Conservation (phyloP, 2,329 filamentous ascomycete genomes). For the Fusarium sp. region DNA sequence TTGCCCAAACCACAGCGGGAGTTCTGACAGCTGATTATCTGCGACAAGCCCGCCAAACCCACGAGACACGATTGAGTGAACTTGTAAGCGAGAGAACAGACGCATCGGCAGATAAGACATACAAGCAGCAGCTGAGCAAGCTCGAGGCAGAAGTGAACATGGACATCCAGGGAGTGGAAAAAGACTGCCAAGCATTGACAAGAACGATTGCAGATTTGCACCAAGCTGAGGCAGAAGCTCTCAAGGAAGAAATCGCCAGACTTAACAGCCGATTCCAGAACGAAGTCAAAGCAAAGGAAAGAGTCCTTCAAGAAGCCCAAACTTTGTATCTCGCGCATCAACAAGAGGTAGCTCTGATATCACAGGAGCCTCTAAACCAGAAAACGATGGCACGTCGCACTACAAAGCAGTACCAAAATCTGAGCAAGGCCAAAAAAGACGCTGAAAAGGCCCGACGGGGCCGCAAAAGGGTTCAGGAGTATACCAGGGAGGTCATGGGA, state of each 20-base stretch:
- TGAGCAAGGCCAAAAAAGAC: background rate
- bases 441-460: background rate
- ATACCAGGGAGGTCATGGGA: background rate
- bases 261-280: background rate
- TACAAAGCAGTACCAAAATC: background rate
- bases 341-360: background rate
- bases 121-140: background rate
- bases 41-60: background rate
- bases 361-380: background rate
- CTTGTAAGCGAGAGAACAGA: background rate
- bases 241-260: background rate
- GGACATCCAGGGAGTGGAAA: background rate
- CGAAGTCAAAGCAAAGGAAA: background rate
- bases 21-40: background rate
- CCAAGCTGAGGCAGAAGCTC: background rate
- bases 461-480: background rate
- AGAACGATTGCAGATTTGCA: background rate
- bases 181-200: background rate
- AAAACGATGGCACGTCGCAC: background rate
- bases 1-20: conserved; percentile 11
- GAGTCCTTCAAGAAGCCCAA: background rate
- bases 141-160: background rate
- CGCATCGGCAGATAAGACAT: background rate
- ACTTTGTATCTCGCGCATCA: background rate
- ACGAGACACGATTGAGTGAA: background rate